Conservation (phyloP, 1,284 basidiomycete genomes). For the Melampsora abietis-canadensis region DNA sequence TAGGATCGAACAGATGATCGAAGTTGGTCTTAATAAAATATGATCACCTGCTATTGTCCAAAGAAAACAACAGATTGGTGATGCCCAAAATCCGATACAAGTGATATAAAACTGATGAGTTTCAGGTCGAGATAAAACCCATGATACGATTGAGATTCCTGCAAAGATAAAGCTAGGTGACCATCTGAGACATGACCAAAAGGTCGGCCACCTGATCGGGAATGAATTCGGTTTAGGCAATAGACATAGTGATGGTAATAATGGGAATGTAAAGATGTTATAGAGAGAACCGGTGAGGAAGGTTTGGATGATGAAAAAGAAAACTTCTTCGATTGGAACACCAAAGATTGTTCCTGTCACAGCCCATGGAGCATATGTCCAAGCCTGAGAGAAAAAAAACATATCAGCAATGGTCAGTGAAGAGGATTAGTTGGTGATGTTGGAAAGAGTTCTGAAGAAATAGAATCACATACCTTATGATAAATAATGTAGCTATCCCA, state of each 20-base stretch:
- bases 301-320: slow-evolving; percentile 41
- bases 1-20: slow-evolving; percentile 20
- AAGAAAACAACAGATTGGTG: slow-evolving; percentile 18
- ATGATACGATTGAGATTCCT: not conserved
- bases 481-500: slow-evolving; percentile 42
- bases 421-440: not conserved
- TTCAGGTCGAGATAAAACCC: slow-evolving; percentile 3
- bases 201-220: not conserved
- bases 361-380: slow-evolving; percentile 34
- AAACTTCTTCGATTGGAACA: slow-evolving; percentile 41
- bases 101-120: slow-evolving; percentile 21
- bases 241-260: slow-evolving; percentile 31
- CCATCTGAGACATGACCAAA: slow-evolving; percentile 29
- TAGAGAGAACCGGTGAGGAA: slow-evolving; percentile 26
- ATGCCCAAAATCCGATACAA: slow-evolving; percentile 25
- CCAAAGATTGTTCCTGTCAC: slow-evolving; percentile 20
- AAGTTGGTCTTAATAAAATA: slow-evolving; percentile 25
- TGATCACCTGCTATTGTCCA: slow-evolving; percentile 39
- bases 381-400: slow-evolving; percentile 4
- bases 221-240: slow-evolving; percentile 16
- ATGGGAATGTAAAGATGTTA: slow-evolving; percentile 19
- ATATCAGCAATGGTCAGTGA: not conserved
- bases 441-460: not conserved
- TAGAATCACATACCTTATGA: slow-evolving; percentile 16
- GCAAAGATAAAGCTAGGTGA: slow-evolving; percentile 7